Conservation (phyloP, 2,329 filamentous ascomycete species). For the Fusarium transvaalense region DNA sequence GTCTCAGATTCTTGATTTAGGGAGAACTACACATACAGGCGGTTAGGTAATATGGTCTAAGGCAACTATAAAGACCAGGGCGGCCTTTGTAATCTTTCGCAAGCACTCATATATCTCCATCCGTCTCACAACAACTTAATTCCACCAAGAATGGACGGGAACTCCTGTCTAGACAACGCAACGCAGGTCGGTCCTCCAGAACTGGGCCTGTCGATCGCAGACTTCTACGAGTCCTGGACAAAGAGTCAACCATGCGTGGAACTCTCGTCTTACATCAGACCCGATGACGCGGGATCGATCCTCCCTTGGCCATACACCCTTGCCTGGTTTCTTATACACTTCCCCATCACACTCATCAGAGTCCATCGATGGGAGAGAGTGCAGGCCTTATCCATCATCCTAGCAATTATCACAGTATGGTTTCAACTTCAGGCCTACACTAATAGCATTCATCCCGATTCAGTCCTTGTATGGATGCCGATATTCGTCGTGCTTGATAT, state of each 20-base stretch:
- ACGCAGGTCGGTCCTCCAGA: neutral
- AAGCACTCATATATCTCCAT: neutral
- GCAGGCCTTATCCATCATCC: neutral
- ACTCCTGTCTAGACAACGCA: neutral
- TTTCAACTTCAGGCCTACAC: neutral
- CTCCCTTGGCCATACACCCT: slow-evolving; percentile 1
- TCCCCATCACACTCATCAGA: slow-evolving; percentile 1
- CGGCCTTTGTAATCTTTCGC: neutral
- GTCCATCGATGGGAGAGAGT: slow-evolving; percentile 2
- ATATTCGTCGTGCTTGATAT: neutral
- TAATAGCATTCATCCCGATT: neutral
- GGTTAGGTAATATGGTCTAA: neutral
- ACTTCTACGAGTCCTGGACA: neutral
- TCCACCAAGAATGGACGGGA: neutral
- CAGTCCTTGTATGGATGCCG: neutral
- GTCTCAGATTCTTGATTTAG: neutral
- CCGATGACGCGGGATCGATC: neutral
- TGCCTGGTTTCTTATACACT: neutral
- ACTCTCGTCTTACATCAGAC: neutral
- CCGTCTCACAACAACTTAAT: neutral
- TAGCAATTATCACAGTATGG: neutral
- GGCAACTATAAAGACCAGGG: neutral
- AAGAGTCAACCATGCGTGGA: neutral
- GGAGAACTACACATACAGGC: neutral
- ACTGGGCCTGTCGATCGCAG: neutral